phyloP scores from a whole-genome alignment of 2,329 filamentous ascomycete species.

The Pochonia chlamydosporia region DNA sequence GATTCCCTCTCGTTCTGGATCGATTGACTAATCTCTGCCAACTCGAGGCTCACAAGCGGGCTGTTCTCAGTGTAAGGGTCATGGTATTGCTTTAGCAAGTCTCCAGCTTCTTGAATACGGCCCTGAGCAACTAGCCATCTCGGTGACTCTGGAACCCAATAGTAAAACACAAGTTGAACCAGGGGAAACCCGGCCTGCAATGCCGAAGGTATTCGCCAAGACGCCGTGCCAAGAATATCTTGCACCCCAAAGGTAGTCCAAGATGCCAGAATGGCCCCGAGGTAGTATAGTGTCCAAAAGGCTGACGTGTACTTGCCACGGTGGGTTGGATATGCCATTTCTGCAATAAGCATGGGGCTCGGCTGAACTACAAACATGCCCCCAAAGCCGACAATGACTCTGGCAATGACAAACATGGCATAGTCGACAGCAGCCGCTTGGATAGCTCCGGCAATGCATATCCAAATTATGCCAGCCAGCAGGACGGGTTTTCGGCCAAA shows the following conservation, averaged over 20 bases:
- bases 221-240: conserved; percentile 13
- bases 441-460: conserved; percentile 28
- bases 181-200: conserved; percentile 30
- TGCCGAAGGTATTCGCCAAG: conserved; percentile 26
- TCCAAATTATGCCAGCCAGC: conserved; percentile 25
- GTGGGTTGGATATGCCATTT: conserved; percentile 28
- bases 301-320: conserved; percentile 25
- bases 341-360: conserved; percentile 24
- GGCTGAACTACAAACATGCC: conserved; percentile 22
- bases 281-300: conserved; percentile 29
- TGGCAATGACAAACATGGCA: conserved; percentile 26
- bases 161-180: conserved; percentile 25
- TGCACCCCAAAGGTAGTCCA: conserved; percentile 31
- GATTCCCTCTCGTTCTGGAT: neutral
- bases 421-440: conserved; percentile 30
- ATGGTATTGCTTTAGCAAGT: conserved; percentile 35
- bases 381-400: conserved; percentile 26
- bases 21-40: neutral
- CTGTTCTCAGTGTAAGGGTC: too few relatives aligned
- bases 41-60: neutral
- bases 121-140: conserved; percentile 42
- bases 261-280: conserved; percentile 31
- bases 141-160: conserved; percentile 43
- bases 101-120: conserved; percentile 41
- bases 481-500: conserved; percentile 17